A percentile compares a stretch with the other conserved stretches of the same genome.
Conservation (phyloP, 306 rosid genomes). For the Urtica urens region DNA sequence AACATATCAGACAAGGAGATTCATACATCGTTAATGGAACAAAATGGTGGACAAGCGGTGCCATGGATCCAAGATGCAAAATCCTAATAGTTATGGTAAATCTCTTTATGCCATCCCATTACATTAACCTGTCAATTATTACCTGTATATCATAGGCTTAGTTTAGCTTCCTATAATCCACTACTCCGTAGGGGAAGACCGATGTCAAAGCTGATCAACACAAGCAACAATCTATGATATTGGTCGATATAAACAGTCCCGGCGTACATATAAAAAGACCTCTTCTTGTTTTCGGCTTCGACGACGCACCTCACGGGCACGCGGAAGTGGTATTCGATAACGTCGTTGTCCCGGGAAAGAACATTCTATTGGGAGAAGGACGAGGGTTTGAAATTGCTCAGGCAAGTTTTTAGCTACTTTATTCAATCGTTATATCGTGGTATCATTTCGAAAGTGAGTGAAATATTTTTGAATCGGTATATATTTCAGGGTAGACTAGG, state of each 20-base stretch:
- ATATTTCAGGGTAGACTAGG: slow-evolving; percentile 76
- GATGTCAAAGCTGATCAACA: slow-evolving; percentile 70
- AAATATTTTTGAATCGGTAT: slow-evolving; percentile 9
- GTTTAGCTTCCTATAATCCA: slow-evolving; percentile 18
- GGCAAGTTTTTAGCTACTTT: slow-evolving; percentile 19
- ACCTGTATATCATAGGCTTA: slow-evolving; percentile 3
- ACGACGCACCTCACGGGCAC: slow-evolving; percentile 98
- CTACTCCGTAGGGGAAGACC: slow-evolving; percentile 73
- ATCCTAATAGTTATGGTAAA: slow-evolving; percentile 86
- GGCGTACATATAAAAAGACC: slow-evolving; percentile 80
- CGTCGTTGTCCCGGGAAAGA: slow-evolving; percentile 61
- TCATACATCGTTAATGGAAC: slow-evolving; percentile 71
- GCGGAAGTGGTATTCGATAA: slow-evolving; percentile 79
- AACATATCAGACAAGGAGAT: slow-evolving; percentile 85
- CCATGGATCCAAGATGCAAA: slow-evolving; percentile 96
- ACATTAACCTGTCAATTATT: slow-evolving; percentile 15
- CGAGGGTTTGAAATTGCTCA: slow-evolving; percentile 98
- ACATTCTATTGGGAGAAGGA: slow-evolving; percentile 85
- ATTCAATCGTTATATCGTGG: background rate
- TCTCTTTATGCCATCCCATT: too few relatives aligned
- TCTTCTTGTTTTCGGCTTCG: slow-evolving; percentile 78
- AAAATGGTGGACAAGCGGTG: slow-evolving; percentile 99
- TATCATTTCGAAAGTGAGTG: too few relatives aligned
- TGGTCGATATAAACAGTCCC: slow-evolving; percentile 74
- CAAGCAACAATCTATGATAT: slow-evolving; percentile 92